Evolutionary conservation across 2,329 filamentous ascomycete genomes (phyloP), one percentile per base, ranked within the genome.

Genomic region (Pyrenophora teres): DNA sequence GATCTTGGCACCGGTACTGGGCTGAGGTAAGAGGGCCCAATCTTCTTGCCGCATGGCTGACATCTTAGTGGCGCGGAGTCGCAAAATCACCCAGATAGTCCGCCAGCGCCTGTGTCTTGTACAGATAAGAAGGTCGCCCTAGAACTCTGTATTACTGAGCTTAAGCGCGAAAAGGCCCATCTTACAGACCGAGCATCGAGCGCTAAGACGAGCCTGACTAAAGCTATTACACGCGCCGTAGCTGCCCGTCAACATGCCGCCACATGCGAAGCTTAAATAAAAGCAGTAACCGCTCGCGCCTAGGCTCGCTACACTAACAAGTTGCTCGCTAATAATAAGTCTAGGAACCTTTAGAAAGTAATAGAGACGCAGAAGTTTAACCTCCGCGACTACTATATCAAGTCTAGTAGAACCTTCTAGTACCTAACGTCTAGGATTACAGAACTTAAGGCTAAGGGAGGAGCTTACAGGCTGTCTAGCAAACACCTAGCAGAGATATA

Each of bases 51-150:
- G 67, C 63, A 69, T 68, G 6, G 47, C 33, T n/a, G 41, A 30
- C 39, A 54, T 63, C 53, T 78, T 78, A 13, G 78, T 80, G 2
- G 78, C 75, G 18, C 80, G 76, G 5, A 82, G 7, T n/a, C 33
- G 18, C 19, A 36, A 48, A 13, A 25, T 8, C 13, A 25, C 6
- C n/a, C 16, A 7, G 27, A 39, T 6, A 8, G 31, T 38, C 12
- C 19, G 2, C 21, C 12, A 12, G 7, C 35, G 6, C 9, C 8
- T 8, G 13, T 31, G 7, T 25, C 40, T n/a, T 16, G n/a, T 23
- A 12, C 23, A 19, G 27, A 31, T 18, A 37, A 51, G 27, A 40
- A n/a, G 1, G 7, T 30, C 12, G 16, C 16, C 38, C 47, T 54
- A n/a, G 31, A 42, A 38, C 16, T 12, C 15, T 47, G 35, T n/a